Evolutionary conservation across 2,329 filamentous ascomycete genomes (phyloP), one percentile per base, ranked within the genome.

Genomic region (Botryotinia narcissicola): DNA sequence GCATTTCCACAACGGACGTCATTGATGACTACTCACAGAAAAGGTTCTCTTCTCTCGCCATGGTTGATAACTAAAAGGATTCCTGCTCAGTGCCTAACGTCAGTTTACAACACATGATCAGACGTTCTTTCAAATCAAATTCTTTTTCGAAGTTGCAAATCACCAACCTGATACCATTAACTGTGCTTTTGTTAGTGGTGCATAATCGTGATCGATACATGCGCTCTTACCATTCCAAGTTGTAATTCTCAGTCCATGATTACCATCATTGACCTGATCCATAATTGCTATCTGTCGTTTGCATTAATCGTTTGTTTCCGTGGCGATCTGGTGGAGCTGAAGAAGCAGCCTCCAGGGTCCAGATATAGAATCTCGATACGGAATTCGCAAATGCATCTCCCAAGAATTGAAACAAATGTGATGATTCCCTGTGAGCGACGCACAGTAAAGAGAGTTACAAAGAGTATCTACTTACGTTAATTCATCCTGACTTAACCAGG

Each of bases 31-130:
- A 18, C 79, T 68, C 80, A 92, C 92, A 82, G 91, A 86, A 78
- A 92, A 94, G 3, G 89, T 91, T 77, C 89, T 87, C 70, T 89
- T 89, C 74, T 91, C 88, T 76, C 90, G 86, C 93, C 93, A 95
- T 88, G 93, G 93, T 80, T 94, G 89, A 80, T 95, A 95, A n/a
- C 88, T 87, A 78, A 95, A 95, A 4, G 93, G 93, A 78, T 95
- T 95, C 77, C 92, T 93, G 74, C 18, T 54, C 62, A 29, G 25
- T 35, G 12, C 14, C 46, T 12, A 70, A 46, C 20, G 42, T 72
- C 25, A 44, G 54, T 37, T 14, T 40, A 57, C 12, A 20, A 22
- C 25, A 51, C 37, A 67, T 20, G 3, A 3, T n/a, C 16, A 6
- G 54, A 7, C 8, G 16, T 44, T 46, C 25, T 51, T 1, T n/a